Conservation (phyloP, 768 basidiomycete species). For the Chlorophyllum brunneum region DNA sequence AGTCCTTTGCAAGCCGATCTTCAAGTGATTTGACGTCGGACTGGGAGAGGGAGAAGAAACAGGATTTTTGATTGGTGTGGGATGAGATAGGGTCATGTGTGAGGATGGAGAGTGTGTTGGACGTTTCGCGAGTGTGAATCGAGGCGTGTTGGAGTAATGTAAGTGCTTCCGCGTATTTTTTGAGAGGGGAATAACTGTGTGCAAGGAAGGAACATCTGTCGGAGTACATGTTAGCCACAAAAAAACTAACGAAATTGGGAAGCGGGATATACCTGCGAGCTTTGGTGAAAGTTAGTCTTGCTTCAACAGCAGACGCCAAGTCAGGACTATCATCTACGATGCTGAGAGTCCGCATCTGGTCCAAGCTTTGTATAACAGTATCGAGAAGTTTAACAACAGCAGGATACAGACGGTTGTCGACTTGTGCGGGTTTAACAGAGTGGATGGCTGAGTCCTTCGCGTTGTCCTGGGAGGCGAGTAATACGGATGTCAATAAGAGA, state of each 20-base stretch:
- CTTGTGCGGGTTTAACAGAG: conserved; percentile 33
- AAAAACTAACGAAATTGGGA: conserved; percentile 4
- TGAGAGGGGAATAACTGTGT: conserved; percentile 65
- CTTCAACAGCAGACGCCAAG: conserved; percentile 74
- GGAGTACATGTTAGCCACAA: neutral
- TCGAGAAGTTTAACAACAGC: conserved; percentile 88
- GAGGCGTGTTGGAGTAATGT: conserved; percentile 66
- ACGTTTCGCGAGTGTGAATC: conserved; percentile 72
- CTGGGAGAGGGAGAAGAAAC: conserved; percentile 53
- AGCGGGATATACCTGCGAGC: conserved; percentile 54
- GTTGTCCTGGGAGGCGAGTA: conserved; percentile 42
- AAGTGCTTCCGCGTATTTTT: conserved; percentile 71
- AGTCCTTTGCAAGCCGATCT: conserved; percentile 39
- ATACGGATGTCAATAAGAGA: conserved; percentile 68
- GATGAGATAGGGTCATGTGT: conserved; percentile 24
- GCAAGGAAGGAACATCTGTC: conserved; percentile 72
- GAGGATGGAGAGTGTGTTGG: conserved; percentile 43
- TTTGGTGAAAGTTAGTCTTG: conserved; percentile 67
- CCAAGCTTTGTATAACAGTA: conserved; percentile 78
- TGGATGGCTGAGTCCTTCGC: conserved; percentile 19
- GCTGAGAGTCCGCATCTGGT: conserved; percentile 78
- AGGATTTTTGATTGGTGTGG: neutral
- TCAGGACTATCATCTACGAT: conserved; percentile 89
- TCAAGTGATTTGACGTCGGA: conserved; percentile 52
- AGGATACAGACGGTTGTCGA: conserved; percentile 74